A percentile compares a stretch with the other conserved stretches of the same genome.
Conservation (phyloP, 768 basidiomycete genomes). For the Hebeloma cylindrosporum region DNA sequence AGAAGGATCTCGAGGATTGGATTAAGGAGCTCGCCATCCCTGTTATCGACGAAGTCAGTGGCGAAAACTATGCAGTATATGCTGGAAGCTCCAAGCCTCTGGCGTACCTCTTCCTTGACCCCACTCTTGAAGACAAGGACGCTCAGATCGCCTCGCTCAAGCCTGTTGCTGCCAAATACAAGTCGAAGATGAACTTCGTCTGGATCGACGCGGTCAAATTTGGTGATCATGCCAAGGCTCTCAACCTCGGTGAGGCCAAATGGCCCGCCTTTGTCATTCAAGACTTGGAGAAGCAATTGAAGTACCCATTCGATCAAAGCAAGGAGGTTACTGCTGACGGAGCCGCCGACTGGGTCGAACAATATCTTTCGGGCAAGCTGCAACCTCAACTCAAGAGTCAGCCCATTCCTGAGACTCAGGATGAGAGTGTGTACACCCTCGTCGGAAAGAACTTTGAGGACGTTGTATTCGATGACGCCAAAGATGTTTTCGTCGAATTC, state of each 20-base stretch:
- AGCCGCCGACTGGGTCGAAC: slow-evolving; percentile 57
- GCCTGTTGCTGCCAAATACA: slow-evolving; percentile 78
- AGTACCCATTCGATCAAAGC: slow-evolving; percentile 82
- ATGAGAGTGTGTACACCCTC: slow-evolving; percentile 77
- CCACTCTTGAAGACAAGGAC: slow-evolving; percentile 63
- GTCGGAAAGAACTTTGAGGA: slow-evolving; percentile 91
- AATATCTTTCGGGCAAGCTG: slow-evolving; percentile 72
- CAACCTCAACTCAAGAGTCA: slow-evolving; percentile 87
- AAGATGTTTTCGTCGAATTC: slow-evolving; percentile 97
- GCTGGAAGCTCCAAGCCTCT: slow-evolving; percentile 81
- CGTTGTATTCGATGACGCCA: slow-evolving; percentile 79
- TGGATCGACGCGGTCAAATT: slow-evolving; percentile 97
- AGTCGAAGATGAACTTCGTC: slow-evolving; percentile 92
- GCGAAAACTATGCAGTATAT: slow-evolving; percentile 90
- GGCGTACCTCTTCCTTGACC: slow-evolving; percentile 93
- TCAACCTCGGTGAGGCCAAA: slow-evolving; percentile 81
- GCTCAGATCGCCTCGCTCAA: slow-evolving; percentile 64
- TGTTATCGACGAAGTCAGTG: slow-evolving; percentile 86
- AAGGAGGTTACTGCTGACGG: slow-evolving; percentile 57
- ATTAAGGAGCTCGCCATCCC: slow-evolving; percentile 84
- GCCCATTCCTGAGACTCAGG: slow-evolving; percentile 79
- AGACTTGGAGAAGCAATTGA: slow-evolving; percentile 78
- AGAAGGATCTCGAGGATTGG: slow-evolving; percentile 72
- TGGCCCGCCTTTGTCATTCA: slow-evolving; percentile 97
- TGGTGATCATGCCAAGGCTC: slow-evolving; percentile 91